phyloP scores from a whole-genome alignment of 23 red algal species.

The Gracilaria gracilis region DNA sequence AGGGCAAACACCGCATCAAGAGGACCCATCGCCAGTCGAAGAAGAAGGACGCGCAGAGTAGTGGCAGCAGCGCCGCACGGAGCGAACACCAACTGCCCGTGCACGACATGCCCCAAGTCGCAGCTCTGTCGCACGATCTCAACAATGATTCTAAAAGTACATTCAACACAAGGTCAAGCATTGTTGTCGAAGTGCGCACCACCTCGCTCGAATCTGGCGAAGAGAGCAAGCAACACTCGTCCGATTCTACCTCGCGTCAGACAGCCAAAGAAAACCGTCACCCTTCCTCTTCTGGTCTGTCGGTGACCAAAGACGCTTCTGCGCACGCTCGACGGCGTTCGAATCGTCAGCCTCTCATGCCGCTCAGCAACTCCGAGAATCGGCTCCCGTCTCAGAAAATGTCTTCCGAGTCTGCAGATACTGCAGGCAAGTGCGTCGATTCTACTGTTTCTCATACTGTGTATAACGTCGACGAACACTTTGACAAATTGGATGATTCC shows the following conservation, averaged over 20 bases:
- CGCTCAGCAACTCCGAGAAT: background rate
- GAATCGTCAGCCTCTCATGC: conserved; percentile 15
- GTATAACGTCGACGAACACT: conserved; percentile 1
- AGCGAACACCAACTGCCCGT: background rate
- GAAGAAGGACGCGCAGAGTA: background rate
- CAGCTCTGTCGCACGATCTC: background rate
- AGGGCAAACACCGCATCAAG: background rate
- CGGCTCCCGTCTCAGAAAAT: background rate
- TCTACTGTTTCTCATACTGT: background rate
- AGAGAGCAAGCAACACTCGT: background rate
- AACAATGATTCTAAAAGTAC: background rate
- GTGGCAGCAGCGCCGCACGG: background rate
- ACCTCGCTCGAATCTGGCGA: background rate
- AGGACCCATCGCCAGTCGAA: background rate
- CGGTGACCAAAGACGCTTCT: background rate
- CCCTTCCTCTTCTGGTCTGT: background rate
- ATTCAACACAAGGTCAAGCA: conserved; percentile 8
- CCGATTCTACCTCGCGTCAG: background rate
- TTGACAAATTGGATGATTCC: background rate
- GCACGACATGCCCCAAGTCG: background rate
- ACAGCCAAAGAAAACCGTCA: conserved; percentile 7
- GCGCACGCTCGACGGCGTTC: background rate
- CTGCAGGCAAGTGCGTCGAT: background rate
- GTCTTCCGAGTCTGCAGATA: background rate
- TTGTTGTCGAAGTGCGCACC: background rate